A percentile compares a stretch with the other conserved stretches of the same genome.
Conservation (phyloP, 2,329 filamentous ascomycete genomes). For the Xylariaceae sp. region DNA sequence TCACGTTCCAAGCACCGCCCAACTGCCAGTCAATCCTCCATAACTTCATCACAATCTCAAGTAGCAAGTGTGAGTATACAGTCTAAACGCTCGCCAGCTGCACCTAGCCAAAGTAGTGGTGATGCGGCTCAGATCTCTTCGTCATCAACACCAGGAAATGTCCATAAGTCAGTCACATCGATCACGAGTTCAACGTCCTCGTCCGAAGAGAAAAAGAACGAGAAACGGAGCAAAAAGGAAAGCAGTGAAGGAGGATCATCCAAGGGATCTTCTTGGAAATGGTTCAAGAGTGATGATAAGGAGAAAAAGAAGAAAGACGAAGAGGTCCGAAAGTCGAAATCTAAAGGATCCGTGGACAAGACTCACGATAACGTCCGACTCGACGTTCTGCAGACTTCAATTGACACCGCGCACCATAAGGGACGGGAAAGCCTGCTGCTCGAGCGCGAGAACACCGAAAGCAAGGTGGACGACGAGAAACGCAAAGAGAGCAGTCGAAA, state of each 20-base stretch:
- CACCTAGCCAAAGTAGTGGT: constrained; percentile 49
- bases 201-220: constrained; percentile 64
- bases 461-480: constrained; percentile 71
- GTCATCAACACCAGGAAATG: constrained; percentile 63
- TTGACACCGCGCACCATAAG: constrained; percentile 60
- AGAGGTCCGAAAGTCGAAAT: constrained; percentile 62
- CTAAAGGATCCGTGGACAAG: constrained; percentile 51
- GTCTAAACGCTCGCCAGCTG: constrained; percentile 30
- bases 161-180: constrained; percentile 60
- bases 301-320: constrained; percentile 61
- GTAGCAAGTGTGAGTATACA: constrained; percentile 21
- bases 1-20: constrained; percentile 43
- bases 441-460: constrained; percentile 69
- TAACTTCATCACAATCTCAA: constrained; percentile 24
- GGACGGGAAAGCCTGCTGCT: constrained; percentile 79
- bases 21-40: constrained; percentile 31
- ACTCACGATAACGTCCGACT: constrained; percentile 74
- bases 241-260: constrained; percentile 52
- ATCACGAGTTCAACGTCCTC: constrained; percentile 25
- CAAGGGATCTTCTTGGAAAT: constrained; percentile 76
- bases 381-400: constrained; percentile 81
- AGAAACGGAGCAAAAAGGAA: constrained; percentile 73
- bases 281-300: constrained; percentile 75
- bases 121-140: constrained; percentile 63
- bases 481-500: constrained; percentile 76